These are phyloP conservation scores for Aspergillus sp. DNA, from an alignment of 2,329 filamentous ascomycete genomes.

Conservation along the genomic window DNA sequence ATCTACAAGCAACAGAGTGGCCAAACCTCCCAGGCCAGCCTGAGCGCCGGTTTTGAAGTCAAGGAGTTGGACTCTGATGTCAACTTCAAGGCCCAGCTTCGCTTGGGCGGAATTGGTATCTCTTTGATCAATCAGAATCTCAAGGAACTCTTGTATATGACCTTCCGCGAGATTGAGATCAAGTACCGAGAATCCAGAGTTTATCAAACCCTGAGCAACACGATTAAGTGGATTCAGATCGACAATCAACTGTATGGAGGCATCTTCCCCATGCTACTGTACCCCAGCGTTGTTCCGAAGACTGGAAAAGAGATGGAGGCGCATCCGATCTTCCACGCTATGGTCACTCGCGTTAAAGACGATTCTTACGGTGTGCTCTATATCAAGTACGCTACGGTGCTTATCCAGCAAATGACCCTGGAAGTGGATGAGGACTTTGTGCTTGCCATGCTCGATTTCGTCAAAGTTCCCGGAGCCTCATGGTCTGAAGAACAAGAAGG, in stretches of 20 bases:
- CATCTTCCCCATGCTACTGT: slow-evolving; percentile 95
- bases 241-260: slow-evolving; percentile 98
- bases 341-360: slow-evolving; percentile 92
- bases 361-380: slow-evolving; percentile 97
- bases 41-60: slow-evolving; percentile 78
- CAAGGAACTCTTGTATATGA: slow-evolving; percentile 89
- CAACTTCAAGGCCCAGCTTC: slow-evolving; percentile 84
- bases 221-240: slow-evolving; percentile 98
- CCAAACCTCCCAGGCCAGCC: slow-evolving; percentile 56
- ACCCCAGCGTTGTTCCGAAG: slow-evolving; percentile 96
- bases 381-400: slow-evolving; percentile 93
- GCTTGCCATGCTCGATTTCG: slow-evolving; percentile 90
- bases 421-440: slow-evolving; percentile 98
- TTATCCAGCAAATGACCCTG: slow-evolving; percentile 96
- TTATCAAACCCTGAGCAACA: slow-evolving; percentile 86
- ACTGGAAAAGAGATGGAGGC: slow-evolving; percentile 94
- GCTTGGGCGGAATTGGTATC: slow-evolving; percentile 84
- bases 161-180: slow-evolving; percentile 84
- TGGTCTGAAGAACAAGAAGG: slow-evolving; percentile 83
- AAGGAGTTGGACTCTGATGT: slow-evolving; percentile 86
- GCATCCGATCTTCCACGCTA: slow-evolving; percentile 89
- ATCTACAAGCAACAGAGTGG: slow-evolving; percentile 69
- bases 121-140: slow-evolving; percentile 91
- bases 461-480: slow-evolving; percentile 84
- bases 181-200: slow-evolving; percentile 90